Percentiles rank a stretch among this genome's conserved stretches.
These are phyloP conservation scores for Coemansia pectinata DNA, from an alignment of 192 early-diverging fungal species.

Conservation along the genomic window DNA sequence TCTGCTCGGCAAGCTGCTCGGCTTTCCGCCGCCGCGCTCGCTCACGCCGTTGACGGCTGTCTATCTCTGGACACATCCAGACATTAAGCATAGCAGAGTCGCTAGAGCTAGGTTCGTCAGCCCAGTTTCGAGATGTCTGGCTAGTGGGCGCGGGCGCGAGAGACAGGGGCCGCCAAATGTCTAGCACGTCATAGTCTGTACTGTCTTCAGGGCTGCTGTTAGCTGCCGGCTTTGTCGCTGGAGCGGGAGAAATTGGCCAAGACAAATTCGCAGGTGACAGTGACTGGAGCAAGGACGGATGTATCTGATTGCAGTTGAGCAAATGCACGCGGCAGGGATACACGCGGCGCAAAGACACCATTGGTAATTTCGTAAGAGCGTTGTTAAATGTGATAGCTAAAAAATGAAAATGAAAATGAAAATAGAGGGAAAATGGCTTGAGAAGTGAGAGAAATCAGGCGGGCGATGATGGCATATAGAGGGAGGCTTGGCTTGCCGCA, in stretches of 20 bases:
- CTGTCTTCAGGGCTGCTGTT: not conserved
- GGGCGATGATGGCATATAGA: too few species aligned
- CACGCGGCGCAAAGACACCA: not conserved
- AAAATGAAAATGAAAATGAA: not conserved
- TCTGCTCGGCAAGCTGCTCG: slow-evolving; percentile 19
- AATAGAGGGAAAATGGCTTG: not conserved
- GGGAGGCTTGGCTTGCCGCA: too few species aligned
- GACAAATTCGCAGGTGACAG: not conserved
- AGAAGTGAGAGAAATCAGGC: too few species aligned
- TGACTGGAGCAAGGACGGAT: not conserved
- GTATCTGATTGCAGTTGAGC: slow-evolving; percentile 4
- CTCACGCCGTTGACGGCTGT: slow-evolving; percentile 5
- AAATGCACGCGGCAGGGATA: not conserved
- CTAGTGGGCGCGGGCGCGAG: not conserved
- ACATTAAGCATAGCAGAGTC: slow-evolving; percentile 8
- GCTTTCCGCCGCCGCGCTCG: slow-evolving; percentile 19
- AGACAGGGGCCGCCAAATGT: not conserved
- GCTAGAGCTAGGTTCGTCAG: not conserved
- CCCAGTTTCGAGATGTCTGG: not conserved
- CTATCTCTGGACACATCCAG: slow-evolving; percentile 41
- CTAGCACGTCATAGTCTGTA: not conserved
- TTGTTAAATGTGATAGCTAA: not conserved
- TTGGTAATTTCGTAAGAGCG: not conserved
- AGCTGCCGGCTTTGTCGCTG: not conserved
- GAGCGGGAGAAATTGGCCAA: not conserved